Conservation (phyloP, 2,329 filamentous ascomycete species). For the Aspergillus transmontanensis region DNA sequence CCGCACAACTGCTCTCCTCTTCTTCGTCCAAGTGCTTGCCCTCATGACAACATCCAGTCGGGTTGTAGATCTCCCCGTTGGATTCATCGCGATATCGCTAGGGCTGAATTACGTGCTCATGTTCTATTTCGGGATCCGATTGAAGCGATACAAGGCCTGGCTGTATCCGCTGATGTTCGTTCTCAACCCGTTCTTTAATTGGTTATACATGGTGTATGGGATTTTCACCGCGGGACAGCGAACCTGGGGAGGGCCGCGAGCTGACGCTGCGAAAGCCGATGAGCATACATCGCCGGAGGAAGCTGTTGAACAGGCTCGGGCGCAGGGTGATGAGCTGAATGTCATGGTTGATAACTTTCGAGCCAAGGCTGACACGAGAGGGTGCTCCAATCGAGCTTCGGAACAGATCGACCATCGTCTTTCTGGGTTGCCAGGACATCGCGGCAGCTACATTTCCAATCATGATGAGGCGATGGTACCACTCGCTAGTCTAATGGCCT, state of each 20-base stretch:
- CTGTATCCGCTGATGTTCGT: constrained; percentile 95
- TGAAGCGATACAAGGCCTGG: constrained; percentile 90
- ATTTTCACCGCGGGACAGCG: constrained; percentile 92
- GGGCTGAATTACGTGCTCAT: constrained; percentile 94
- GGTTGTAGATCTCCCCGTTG: constrained; percentile 78
- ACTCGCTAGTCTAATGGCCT: constrained; percentile 53
- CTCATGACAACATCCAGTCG: constrained; percentile 81
- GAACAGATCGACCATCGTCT: constrained; percentile 78
- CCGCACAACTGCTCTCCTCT: constrained; percentile 86
- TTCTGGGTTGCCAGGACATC: constrained; percentile 64
- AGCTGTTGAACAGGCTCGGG: constrained; percentile 79
- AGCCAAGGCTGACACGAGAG: constrained; percentile 42
- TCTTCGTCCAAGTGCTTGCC: constrained; percentile 90
- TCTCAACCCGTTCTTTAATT: constrained; percentile 95
- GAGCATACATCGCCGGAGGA: constrained; percentile 74
- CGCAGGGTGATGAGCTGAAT: constrained; percentile 83
- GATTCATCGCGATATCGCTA: constrained; percentile 89
- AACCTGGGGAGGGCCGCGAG: constrained; percentile 92
- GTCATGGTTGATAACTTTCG: constrained; percentile 84
- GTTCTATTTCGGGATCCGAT: constrained; percentile 89
- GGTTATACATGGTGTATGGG: constrained; percentile 96
- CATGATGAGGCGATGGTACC: constrained; percentile 64
- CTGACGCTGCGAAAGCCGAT: constrained; percentile 82
- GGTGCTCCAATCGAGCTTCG: constrained; percentile 70
- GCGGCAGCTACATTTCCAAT: constrained; percentile 72